These are phyloP conservation scores for Perkinsus marinus DNA, from an alignment of 169 alveolate genomes.

Conservation along the genomic window DNA sequence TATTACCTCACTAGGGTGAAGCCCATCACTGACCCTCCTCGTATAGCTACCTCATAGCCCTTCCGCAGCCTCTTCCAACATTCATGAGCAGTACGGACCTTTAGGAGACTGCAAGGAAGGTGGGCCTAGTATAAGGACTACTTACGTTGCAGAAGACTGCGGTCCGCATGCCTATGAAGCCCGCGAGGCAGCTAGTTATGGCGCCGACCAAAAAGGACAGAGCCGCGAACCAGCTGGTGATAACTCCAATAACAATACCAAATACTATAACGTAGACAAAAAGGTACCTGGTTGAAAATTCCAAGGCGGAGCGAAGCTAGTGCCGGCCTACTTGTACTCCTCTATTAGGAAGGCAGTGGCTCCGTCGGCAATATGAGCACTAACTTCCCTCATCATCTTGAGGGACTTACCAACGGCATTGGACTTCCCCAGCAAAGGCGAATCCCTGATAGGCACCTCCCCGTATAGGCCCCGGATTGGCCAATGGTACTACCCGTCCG, in stretches of 20 bases:
- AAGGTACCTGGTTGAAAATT: conserved; percentile 6
- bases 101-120: conserved; percentile 15
- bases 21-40: conserved; percentile 56
- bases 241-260: conserved; percentile 33
- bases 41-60: conserved; percentile 42
- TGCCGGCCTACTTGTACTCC: neutral
- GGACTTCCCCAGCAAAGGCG: neutral
- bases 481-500: neutral
- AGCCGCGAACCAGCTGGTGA: conserved; percentile 50
- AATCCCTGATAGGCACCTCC: neutral
- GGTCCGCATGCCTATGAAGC: conserved; percentile 53
- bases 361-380: neutral
- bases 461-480: neutral
- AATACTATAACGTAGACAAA: conserved; percentile 42
- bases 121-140: conserved; percentile 34
- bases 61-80: conserved; percentile 43
- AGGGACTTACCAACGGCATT: neutral
- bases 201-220: conserved; percentile 63
- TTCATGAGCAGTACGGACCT: conserved; percentile 43
- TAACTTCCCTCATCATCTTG: neutral
- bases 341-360: conserved; percentile 2
- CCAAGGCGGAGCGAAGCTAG: neutral
- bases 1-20: conserved; percentile 32
- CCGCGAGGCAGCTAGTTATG: conserved; percentile 55
- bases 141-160: conserved; percentile 46